Conservation (phyloP, 768 basidiomycete genomes). For the Mycena galopus region DNA sequence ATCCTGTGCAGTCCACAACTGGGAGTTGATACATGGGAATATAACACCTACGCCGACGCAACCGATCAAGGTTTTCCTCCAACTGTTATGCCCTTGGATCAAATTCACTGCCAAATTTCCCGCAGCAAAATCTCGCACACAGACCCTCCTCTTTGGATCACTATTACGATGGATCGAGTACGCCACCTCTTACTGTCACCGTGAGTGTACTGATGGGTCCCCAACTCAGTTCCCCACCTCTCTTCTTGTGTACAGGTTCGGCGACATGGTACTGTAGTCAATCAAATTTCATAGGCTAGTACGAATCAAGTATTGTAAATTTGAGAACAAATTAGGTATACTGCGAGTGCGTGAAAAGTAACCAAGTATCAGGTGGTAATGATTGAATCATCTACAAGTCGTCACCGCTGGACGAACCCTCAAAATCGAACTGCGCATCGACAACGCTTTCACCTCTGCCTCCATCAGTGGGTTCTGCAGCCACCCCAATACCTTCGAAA, state of each 20-base stretch:
- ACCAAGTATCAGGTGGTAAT: neutral
- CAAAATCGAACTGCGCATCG: neutral
- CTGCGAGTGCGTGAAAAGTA: too few relatives aligned
- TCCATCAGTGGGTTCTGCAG: neutral
- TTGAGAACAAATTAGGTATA: too few relatives aligned
- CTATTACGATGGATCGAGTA: constrained; percentile 35
- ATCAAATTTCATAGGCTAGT: neutral
- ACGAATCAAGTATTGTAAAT: too few relatives aligned
- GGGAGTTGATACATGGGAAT: constrained; percentile 35
- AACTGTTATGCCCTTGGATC: constrained; percentile 2
- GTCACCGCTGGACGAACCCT: neutral
- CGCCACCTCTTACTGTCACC: neutral
- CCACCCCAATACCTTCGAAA: neutral
- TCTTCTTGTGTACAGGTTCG: constrained; percentile 3
- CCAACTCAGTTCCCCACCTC: constrained; percentile 8
- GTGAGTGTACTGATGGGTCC: neutral
- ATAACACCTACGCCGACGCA: constrained; percentile 21
- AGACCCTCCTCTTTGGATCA: constrained; percentile 38
- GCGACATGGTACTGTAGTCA: neutral
- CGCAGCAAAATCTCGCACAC: constrained; percentile 27
- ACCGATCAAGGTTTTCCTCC: constrained; percentile 16
- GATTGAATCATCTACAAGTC: neutral
- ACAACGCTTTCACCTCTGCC: neutral
- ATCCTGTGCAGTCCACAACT: constrained; percentile 36
- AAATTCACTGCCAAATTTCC: constrained; percentile 34